These are phyloP conservation scores for Podospora pseudoanserina DNA, from an alignment of 495 filamentous ascomycete species.

Conservation along the genomic window DNA sequence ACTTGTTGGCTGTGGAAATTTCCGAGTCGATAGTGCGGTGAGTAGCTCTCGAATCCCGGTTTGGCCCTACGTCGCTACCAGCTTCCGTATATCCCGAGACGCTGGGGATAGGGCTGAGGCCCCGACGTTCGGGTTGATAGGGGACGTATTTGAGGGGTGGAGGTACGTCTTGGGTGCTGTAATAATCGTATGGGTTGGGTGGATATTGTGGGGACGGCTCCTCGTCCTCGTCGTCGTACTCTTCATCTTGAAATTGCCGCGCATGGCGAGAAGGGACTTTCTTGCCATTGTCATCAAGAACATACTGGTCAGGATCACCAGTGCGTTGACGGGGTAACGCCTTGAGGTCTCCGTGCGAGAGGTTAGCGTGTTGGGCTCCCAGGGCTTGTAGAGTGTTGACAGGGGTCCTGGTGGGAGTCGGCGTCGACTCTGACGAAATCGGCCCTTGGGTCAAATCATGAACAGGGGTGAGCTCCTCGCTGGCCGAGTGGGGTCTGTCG, in stretches of 20 bases:
- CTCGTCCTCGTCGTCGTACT: conserved; percentile 47
- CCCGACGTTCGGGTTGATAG: conserved; percentile 56
- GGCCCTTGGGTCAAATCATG: conserved; percentile 55
- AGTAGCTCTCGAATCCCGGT: conserved; percentile 48
- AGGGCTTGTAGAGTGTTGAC: conserved; percentile 37
- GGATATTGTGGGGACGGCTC: conserved; percentile 36
- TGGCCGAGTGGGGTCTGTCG: conserved; percentile 64
- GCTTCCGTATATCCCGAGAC: conserved; percentile 68
- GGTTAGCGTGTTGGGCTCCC: conserved; percentile 48
- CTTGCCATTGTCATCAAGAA: conserved; percentile 45
- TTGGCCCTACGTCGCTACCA: conserved; percentile 43
- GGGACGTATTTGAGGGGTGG: conserved; percentile 54
- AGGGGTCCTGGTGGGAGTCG: conserved; percentile 41
- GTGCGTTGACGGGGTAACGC: conserved; percentile 41
- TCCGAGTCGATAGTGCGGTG: conserved; percentile 45
- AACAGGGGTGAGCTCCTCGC: conserved; percentile 50
- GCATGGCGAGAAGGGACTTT: conserved; percentile 32
- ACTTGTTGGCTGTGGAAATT: conserved; percentile 31
- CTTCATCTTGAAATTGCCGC: conserved; percentile 30
- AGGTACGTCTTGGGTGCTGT: conserved; percentile 52
- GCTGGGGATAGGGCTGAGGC: conserved; percentile 82
- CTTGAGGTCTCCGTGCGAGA: conserved; percentile 50
- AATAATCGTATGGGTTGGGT: conserved; percentile 47
- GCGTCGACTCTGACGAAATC: conserved; percentile 37
- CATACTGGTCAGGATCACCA: conserved; percentile 38